phyloP scores from a whole-genome alignment of 2,329 filamentous ascomycete species.

The Paracoccidioides lutzii region DNA sequence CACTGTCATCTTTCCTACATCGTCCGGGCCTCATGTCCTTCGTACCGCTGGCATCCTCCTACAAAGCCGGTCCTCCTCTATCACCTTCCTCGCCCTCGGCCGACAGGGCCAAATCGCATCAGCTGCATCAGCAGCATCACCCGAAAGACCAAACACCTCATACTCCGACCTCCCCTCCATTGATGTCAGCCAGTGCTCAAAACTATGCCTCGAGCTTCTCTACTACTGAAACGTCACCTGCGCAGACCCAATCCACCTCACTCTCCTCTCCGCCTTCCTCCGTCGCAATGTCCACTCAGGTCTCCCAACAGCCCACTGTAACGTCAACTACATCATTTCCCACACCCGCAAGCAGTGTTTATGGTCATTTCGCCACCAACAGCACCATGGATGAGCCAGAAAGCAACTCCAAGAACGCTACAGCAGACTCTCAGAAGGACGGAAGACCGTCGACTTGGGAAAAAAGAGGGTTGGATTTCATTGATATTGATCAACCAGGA shows the following conservation, averaged over 20 bases:
- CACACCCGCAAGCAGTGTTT: slow-evolving; percentile 35
- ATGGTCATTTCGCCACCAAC: slow-evolving; percentile 22
- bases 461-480: slow-evolving; percentile 6
- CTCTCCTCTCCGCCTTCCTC: slow-evolving; percentile 31
- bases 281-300: slow-evolving; percentile 31
- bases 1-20: not conserved
- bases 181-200: slow-evolving; percentile 38
- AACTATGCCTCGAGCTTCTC: slow-evolving; percentile 36
- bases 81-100: slow-evolving; percentile 33
- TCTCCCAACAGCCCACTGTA: slow-evolving; percentile 29
- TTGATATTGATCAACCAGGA: slow-evolving; percentile 16
- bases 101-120: slow-evolving; percentile 24
- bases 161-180: slow-evolving; percentile 30
- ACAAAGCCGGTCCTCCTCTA: slow-evolving; percentile 24
- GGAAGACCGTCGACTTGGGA: slow-evolving; percentile 9
- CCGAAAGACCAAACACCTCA: slow-evolving; percentile 8
- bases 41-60: slow-evolving; percentile 21
- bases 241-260: slow-evolving; percentile 30
- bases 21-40: slow-evolving; percentile 24
- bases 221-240: slow-evolving; percentile 34
- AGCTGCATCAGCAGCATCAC: slow-evolving; percentile 10
- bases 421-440: slow-evolving; percentile 11
- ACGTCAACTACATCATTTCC: slow-evolving; percentile 32
- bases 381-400: slow-evolving; percentile 25
- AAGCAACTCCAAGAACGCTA: slow-evolving; percentile 20